Conservation (phyloP, 2,329 filamentous ascomycete genomes). For the Pseudopyrenochaeta lycopersici region DNA sequence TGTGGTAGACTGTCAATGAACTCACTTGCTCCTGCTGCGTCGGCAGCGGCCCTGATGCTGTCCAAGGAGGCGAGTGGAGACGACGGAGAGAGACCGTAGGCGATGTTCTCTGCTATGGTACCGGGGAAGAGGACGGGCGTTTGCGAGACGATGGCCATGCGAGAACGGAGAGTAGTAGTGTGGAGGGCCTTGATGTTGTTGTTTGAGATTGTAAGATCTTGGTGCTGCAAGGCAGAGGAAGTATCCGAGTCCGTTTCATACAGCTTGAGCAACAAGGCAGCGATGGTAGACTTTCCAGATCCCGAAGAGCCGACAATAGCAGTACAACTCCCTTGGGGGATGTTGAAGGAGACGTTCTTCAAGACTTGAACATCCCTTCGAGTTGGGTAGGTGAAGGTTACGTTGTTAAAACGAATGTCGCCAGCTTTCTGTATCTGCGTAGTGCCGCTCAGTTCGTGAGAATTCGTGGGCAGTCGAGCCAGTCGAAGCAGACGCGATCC, state of each 20-base stretch:
- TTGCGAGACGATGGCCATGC: slow-evolving; percentile 75
- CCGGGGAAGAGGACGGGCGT: slow-evolving; percentile 79
- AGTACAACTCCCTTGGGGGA: slow-evolving; percentile 71
- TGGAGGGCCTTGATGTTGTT: slow-evolving; percentile 68
- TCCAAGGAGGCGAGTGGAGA: slow-evolving; percentile 60
- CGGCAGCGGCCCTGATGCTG: slow-evolving; percentile 60
- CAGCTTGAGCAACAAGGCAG: slow-evolving; percentile 76
- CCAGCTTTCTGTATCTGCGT: slow-evolving; percentile 55
- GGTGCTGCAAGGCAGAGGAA: slow-evolving; percentile 1
- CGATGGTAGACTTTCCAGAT: slow-evolving; percentile 89
- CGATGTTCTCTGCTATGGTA: slow-evolving; percentile 81
- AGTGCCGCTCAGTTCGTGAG: slow-evolving; percentile 67
- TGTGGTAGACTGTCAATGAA: slow-evolving; percentile 77
- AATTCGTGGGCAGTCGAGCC: slow-evolving; percentile 65
- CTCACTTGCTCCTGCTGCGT: slow-evolving; percentile 73
- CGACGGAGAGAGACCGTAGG: slow-evolving; percentile 72
- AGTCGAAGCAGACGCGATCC: slow-evolving; percentile 78
- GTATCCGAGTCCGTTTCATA: slow-evolving; percentile 58
- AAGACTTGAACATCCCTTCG: slow-evolving; percentile 65
- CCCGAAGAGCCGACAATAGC: slow-evolving; percentile 87
- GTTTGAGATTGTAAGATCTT: slow-evolving; percentile 66
- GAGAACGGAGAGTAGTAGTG: slow-evolving; percentile 66
- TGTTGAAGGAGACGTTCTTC: slow-evolving; percentile 69
- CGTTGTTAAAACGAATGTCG: slow-evolving; percentile 66
- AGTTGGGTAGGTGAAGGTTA: slow-evolving; percentile 78